Base-by-base conservation (phyloP, 2,329 filamentous ascomycete genomes). In the Claviceps humidiphila region DNA sequence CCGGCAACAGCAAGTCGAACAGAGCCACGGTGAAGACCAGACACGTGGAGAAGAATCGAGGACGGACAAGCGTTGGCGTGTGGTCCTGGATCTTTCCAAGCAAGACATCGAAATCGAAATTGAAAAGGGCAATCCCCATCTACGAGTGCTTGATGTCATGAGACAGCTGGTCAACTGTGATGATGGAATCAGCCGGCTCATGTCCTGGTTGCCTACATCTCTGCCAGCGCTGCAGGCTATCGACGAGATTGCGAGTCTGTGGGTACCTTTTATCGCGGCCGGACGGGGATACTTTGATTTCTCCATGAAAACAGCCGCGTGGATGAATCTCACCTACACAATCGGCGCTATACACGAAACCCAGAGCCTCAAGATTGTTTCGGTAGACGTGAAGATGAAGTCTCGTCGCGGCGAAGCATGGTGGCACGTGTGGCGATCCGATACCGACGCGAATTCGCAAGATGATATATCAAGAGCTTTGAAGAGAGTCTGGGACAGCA, bases 161-260 rank as follows among this genome's bases (percentile, higher is more conserved):
- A 74, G 74, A 51, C 71, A 68, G 3, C 68, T 82, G 7, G 74
- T 82, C 54, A 84, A 84, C 61, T 70, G 73, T 42, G 63, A 73
- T 41, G 70, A 63, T 50, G 75, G 63, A 59, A 87, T 71, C 61
- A 74, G 66, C 59, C 74, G 59, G 59, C 76, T 72, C 66, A 81
- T 71, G 59, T 68, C 65, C 54, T 81, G 71, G 61, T 68, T 87
- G 30, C 74, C 76, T 1, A 64, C 74, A 20, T 83, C 85, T 6
- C 73, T 89, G 4, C 81, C 84, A 0, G 67, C 88, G n/a, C 69
- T 88, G 17, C 73, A 72, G 47, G 77, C 75, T 1, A 67, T 90
- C 2, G 75, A 81, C 55, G 68, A 69, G 39, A 74, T 90, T 22
- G 81, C 87, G 57, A 67, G 68, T 17, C 65, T 68, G 1, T 82